phyloP scores from a whole-genome alignment of 805 yeast species.

The Myxozyma udenii region DNA sequence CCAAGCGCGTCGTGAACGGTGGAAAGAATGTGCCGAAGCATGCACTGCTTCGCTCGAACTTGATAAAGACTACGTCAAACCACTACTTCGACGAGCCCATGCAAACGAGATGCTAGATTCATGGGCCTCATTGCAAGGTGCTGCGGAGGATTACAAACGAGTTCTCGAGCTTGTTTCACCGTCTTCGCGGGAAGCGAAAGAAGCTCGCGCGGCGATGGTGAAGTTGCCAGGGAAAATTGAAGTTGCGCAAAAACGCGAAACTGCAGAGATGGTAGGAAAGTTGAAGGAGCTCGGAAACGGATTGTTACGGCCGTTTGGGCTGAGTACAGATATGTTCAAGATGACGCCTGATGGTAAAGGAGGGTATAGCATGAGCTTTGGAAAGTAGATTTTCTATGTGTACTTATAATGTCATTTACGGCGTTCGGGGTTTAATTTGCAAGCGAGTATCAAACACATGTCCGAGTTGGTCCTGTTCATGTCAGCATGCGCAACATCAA shows the following conservation, averaged over 20 bases:
- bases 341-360: conserved; percentile 29
- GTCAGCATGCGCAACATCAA: neutral
- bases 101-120: conserved; percentile 46
- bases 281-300: conserved; percentile 38
- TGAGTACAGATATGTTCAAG: conserved; percentile 37
- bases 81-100: conserved; percentile 71
- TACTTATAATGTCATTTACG: neutral
- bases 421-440: neutral
- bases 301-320: conserved; percentile 35
- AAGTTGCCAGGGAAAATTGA: conserved; percentile 28
- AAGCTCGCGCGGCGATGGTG: conserved; percentile 5
- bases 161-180: conserved; percentile 20
- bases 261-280: conserved; percentile 36
- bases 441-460: neutral
- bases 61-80: conserved; percentile 63
- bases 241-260: conserved; percentile 33
- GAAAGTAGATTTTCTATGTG: conserved; percentile 1
- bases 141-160: conserved; percentile 32
- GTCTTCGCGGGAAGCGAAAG: neutral
- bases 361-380: conserved; percentile 28
- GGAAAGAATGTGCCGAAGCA: conserved; percentile 53
- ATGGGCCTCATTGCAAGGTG: conserved; percentile 34
- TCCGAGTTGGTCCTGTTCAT: neutral
- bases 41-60: conserved; percentile 59
- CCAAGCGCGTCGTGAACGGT: conserved; percentile 29